A percentile compares a stretch with the other conserved stretches of the same genome.
These are phyloP conservation scores for Castanopsis chinensis DNA, from an alignment of 306 rosid genomes.

Conservation along the genomic window DNA sequence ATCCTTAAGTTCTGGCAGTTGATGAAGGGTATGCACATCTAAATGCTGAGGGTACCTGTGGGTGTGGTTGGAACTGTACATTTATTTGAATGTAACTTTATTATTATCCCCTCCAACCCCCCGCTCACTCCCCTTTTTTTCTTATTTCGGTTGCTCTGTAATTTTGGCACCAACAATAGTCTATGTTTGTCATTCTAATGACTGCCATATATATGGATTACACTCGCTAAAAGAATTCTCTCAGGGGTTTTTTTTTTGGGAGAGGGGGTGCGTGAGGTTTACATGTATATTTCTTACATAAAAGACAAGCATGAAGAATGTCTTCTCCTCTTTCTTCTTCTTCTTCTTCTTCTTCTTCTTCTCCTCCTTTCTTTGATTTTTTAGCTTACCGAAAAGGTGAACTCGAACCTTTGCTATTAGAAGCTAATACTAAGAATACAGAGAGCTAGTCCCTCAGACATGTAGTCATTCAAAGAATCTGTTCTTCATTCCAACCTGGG, in stretches of 20 bases:
- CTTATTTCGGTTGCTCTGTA: slow-evolving; percentile 10
- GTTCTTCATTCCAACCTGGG: slow-evolving; percentile 13
- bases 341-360: no score
- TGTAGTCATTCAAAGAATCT: slow-evolving; percentile 2
- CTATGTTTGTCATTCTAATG: no score
- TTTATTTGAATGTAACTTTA: background rate
- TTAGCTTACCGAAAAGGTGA: slow-evolving; percentile 76
- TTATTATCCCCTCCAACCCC: background rate
- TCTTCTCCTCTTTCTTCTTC: no score
- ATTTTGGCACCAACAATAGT: background rate
- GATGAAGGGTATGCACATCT: slow-evolving; percentile 1
- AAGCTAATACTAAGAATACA: slow-evolving; percentile 54
- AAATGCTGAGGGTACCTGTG: slow-evolving; percentile 10
- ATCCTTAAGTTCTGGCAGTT: slow-evolving; percentile 6
- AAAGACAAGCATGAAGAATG: no score
- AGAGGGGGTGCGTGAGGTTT: no score
- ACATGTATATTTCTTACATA: no score
- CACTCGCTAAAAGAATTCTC: no score
- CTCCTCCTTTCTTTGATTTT: no score
- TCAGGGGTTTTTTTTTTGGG: no score
- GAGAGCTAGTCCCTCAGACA: slow-evolving; percentile 30
- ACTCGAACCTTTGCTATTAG: slow-evolving; percentile 73
- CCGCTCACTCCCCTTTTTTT: no score
- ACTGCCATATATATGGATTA: no score
- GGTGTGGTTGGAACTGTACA: slow-evolving; percentile 1